phyloP scores from a whole-genome alignment of 306 rosid species.

The Glycyrrhiza uralensis region DNA sequence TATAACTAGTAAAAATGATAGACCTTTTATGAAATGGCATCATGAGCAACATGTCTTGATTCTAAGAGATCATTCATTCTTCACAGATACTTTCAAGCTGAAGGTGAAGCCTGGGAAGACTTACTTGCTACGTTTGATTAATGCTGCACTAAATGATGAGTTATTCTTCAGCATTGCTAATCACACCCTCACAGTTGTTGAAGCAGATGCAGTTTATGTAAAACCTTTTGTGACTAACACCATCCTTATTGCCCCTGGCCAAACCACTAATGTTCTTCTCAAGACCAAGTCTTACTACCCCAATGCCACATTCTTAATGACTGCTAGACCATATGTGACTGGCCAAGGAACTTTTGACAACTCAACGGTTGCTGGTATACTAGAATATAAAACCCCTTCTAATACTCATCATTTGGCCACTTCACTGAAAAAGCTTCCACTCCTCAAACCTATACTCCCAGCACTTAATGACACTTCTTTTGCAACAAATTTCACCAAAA shows the following conservation, averaged over 20 bases:
- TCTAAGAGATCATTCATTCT: neutral
- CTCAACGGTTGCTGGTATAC: conserved; percentile 58
- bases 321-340: conserved; percentile 53
- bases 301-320: conserved; percentile 59
- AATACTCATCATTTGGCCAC: neutral
- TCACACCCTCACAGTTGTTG: conserved; percentile 58
- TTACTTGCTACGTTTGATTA: conserved; percentile 60
- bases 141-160: conserved; percentile 66
- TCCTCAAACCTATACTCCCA: conserved; percentile 49
- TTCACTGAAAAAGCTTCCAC: conserved; percentile 36
- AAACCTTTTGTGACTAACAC: conserved; percentile 54
- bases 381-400: conserved; percentile 45
- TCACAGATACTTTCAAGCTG: conserved; percentile 53
- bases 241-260: conserved; percentile 59
- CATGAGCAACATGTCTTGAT: neutral
- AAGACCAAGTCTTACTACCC: conserved; percentile 50
- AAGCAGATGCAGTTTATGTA: conserved; percentile 55
- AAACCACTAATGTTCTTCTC: conserved; percentile 64
- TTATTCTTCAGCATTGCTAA: conserved; percentile 71
- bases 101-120: conserved; percentile 55
- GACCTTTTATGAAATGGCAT: neutral
- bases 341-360: conserved; percentile 69
- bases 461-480: conserved; percentile 60
- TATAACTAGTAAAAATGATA: no score
- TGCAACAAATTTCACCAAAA: conserved; percentile 42